Evolutionary conservation across 2,329 filamentous ascomycete genomes (phyloP).

Genomic region (Neofusicoccum laricinum): DNA sequence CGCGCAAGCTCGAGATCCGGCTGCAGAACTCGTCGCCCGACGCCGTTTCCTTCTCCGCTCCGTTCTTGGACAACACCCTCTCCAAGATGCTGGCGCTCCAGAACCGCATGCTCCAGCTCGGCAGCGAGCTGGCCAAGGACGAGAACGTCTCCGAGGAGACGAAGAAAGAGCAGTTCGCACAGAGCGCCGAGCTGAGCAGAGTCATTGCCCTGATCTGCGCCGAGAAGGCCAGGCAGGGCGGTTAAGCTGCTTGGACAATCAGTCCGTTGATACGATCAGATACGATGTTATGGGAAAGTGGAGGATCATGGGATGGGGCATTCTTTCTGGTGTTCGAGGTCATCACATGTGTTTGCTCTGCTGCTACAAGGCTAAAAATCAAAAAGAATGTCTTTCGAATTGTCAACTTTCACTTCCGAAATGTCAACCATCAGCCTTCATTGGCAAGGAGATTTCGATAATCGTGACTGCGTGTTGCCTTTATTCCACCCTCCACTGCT

Average conservation of each 20-base stretch:
- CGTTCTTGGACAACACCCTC: slow-evolving; percentile 53
- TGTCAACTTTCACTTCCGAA: no score
- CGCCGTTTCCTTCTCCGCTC: slow-evolving; percentile 49
- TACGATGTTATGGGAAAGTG: not conserved
- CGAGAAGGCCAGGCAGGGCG: slow-evolving; percentile 51
- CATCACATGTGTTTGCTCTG: not conserved
- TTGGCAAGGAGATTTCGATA: no score
- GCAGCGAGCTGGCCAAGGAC: slow-evolving; percentile 40
- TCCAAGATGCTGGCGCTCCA: slow-evolving; percentile 50
- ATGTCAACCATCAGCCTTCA: no score
- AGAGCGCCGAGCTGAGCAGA: slow-evolving; percentile 47
- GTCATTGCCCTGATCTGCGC: slow-evolving; percentile 53
- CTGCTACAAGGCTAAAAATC: no score
- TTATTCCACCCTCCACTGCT: no score
- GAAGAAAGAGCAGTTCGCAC: slow-evolving; percentile 50
- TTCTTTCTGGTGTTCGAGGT: not conserved
- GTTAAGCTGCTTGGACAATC: slow-evolving; percentile 18
- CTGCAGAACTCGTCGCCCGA: slow-evolving; percentile 38
- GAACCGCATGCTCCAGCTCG: slow-evolving; percentile 49
- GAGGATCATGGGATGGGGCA: not conserved
- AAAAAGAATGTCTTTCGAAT: no score
- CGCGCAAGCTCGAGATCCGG: slow-evolving; percentile 51
- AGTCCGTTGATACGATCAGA: not conserved
- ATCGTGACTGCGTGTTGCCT: no score
- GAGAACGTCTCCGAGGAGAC: slow-evolving; percentile 41